These are phyloP conservation scores for Paspalum notatum DNA, from an alignment of 176 grass and related monocot species.

Conservation along the genomic window DNA sequence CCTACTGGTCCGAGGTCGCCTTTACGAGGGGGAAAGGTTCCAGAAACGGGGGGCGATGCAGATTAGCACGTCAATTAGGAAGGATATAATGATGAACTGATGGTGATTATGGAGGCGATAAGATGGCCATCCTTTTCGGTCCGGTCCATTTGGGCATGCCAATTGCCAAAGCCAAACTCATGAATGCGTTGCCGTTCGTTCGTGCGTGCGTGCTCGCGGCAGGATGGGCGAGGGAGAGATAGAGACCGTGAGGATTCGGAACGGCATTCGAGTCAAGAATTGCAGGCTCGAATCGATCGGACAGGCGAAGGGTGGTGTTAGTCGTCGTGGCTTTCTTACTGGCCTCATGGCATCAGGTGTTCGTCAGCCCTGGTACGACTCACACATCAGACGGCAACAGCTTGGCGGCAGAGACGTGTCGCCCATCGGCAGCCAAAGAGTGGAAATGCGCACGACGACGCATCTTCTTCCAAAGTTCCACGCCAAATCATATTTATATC, in stretches of 20 bases:
- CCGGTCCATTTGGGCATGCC: constrained; percentile 28
- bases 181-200: background rate
- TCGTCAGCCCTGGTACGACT: background rate
- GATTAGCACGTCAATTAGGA: constrained; percentile 31
- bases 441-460: background rate
- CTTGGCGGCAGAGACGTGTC: background rate
- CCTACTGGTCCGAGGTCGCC: background rate
- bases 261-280: background rate
- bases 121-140: constrained; percentile 1
- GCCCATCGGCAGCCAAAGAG: background rate
- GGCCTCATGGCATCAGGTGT: background rate
- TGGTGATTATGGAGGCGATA: background rate
- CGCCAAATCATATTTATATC: too few species aligned
- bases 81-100: constrained; percentile 19
- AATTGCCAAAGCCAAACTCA: background rate
- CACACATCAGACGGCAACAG: background rate
- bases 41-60: background rate
- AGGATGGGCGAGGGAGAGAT: background rate
- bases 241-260: constrained; percentile 47
- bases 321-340: background rate
- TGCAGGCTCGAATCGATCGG: background rate
- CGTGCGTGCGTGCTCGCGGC: constrained; percentile 27
- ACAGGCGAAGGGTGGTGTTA: background rate
- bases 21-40: constrained; percentile 13
- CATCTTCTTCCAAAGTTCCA: background rate